These are phyloP conservation scores for Agaricus bisporus DNA, from an alignment of 768 basidiomycete species.

Conservation along the genomic window DNA sequence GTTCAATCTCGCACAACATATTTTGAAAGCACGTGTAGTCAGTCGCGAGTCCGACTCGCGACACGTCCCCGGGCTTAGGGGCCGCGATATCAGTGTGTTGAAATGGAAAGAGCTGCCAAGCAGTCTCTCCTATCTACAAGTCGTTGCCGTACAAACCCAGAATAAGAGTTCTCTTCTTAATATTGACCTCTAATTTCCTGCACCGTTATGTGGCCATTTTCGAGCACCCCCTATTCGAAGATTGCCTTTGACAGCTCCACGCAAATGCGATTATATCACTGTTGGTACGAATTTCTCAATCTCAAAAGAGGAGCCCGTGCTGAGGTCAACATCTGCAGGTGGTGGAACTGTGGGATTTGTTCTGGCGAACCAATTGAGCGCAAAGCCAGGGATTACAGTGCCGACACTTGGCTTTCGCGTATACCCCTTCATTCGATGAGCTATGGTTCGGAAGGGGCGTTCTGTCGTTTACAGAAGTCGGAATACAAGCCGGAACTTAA, in stretches of 20 bases:
- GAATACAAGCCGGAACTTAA: constrained; percentile 35
- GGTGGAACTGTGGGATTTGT: constrained; percentile 60
- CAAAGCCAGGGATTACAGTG: constrained; percentile 43
- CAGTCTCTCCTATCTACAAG: too few species aligned
- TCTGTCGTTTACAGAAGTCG: constrained; percentile 36
- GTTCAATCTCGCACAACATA: too few species aligned
- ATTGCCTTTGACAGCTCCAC: constrained; percentile 1
- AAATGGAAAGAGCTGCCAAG: too few species aligned
- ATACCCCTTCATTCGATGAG: constrained; percentile 12
- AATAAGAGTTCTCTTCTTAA: too few species aligned
- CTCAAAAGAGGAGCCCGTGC: background rate
- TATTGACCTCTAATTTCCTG: background rate
- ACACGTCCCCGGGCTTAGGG: too few species aligned
- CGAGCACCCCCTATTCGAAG: background rate
- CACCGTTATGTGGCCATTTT: constrained; percentile 9
- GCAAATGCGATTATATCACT: constrained; percentile 13
- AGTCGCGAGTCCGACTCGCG: too few species aligned
- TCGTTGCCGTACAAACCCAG: too few species aligned
- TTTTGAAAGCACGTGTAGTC: too few species aligned
- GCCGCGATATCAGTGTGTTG: too few species aligned
- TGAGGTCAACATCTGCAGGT: constrained; percentile 29
- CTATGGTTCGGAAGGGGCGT: constrained; percentile 12
- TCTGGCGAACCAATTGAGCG: constrained; percentile 50
- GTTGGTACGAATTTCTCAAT: constrained; percentile 3
- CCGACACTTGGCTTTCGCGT: constrained; percentile 23